Conservation (phyloP, 768 basidiomycete genomes). For the Trametes cinnabarina region DNA sequence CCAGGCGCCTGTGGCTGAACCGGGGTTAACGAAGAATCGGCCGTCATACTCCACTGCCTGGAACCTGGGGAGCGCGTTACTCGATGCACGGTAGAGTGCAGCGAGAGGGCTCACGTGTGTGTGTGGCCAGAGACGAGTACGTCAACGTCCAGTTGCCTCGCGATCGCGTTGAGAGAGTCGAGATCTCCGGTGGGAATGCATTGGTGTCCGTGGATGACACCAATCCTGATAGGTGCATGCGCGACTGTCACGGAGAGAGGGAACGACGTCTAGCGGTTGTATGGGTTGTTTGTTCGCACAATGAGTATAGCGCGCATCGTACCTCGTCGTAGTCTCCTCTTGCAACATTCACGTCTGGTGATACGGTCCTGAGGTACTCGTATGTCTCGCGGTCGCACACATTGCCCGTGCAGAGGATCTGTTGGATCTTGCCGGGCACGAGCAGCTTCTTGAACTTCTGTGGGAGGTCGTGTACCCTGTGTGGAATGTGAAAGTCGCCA, state of each 20-base stretch:
- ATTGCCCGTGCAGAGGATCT: conserved; percentile 96
- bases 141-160: conserved; percentile 97
- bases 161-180: conserved; percentile 83
- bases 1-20: conserved; percentile 95
- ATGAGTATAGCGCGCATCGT: too few species aligned
- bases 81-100: neutral
- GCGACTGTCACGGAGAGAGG: conserved; percentile 78
- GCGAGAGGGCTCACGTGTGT: conserved; percentile 63
- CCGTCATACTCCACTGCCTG: conserved; percentile 91
- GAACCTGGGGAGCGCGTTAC: conserved; percentile 51
- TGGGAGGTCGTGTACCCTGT: conserved; percentile 85
- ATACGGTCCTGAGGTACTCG: conserved; percentile 93
- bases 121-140: conserved; percentile 93
- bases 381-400: conserved; percentile 97
- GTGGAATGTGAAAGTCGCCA: conserved; percentile 96
- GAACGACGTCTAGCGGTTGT: conserved; percentile 57
- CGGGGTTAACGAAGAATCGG: conserved; percentile 95
- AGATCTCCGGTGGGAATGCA: conserved; percentile 89
- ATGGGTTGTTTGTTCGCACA: conserved; percentile 2
- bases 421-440: conserved; percentile 88
- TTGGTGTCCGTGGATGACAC: conserved; percentile 93
- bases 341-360: conserved; percentile 88
- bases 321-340: conserved; percentile 97
- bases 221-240: conserved; percentile 86
- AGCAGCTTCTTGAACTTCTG: conserved; percentile 96